phyloP scores from a whole-genome alignment of 441 rosid genomes.

The Croton laevigatus region DNA sequence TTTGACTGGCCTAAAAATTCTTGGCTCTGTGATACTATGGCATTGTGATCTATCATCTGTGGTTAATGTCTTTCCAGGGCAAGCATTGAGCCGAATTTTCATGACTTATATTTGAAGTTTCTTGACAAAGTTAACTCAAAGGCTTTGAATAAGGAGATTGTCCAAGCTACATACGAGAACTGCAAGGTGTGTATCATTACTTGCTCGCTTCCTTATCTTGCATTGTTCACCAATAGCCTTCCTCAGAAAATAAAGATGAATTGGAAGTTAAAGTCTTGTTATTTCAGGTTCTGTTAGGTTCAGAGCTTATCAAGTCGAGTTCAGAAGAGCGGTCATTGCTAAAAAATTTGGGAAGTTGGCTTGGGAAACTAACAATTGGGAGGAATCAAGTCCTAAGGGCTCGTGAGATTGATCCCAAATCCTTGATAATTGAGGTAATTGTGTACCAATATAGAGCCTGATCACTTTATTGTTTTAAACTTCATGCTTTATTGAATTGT shows the following conservation, averaged over 20 bases:
- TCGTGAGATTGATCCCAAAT: conserved; percentile 97
- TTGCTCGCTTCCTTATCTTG: not conserved
- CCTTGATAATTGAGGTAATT: conserved; percentile 89
- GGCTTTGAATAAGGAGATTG: conserved; percentile 81
- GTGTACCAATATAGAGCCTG: not conserved
- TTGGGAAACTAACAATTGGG: conserved; percentile 97
- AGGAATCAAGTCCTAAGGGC: conserved; percentile 90
- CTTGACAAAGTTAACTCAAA: conserved; percentile 86
- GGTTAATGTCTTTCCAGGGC: conserved; percentile 55
- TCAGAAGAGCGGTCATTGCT: conserved; percentile 95
- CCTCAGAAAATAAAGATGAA: conserved; percentile 5
- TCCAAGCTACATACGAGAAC: conserved; percentile 93
- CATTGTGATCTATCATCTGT: not conserved
- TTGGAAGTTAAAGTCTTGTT: not conserved
- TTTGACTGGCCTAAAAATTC: too few relatives aligned
- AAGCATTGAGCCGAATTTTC: conserved; percentile 99
- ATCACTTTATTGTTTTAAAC: not conserved
- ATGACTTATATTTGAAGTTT: conserved; percentile 93
- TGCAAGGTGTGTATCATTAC: conserved; percentile 72
- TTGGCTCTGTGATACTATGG: not conserved
- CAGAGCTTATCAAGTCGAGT: conserved; percentile 98
- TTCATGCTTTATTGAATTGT: not conserved
- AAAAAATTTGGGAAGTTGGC: conserved; percentile 99
- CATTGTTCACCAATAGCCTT: not conserved
- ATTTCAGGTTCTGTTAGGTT: conserved; percentile 88